Base-by-base conservation (phyloP, 306 rosid genomes). In the Vigna trinervia region DNA sequence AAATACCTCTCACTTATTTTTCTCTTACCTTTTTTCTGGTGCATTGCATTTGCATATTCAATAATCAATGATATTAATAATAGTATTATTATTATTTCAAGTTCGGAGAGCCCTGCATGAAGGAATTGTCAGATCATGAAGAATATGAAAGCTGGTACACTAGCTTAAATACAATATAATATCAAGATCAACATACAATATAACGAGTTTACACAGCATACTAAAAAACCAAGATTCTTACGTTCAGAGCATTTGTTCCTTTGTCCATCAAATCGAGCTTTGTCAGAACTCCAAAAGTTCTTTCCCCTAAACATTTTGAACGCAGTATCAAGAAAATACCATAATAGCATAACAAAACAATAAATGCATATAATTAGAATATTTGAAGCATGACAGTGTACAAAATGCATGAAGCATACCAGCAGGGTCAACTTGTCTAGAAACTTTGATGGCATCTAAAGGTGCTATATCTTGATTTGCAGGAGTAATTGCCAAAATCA, bases 231-330 rank as follows among this genome's bases (percentile, higher is more conserved):
- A 61, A 59, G 69, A 79, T 75, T 45, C 91, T 87, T 87, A 93
- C 98, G 48, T 93, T 92, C 80, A 86, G 79, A 74, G 94, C 97
- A 85, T 93, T 87, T 75, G 97, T 93, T 77, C 98, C 97, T 81
- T 77, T 93, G 89, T 93, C 98, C 98, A 93, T 93, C 90, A 93
- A 87, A 82, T 93, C 97, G 72, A 93, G 89, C 90, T 94, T 94
- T 74, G 98, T 94, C 87, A 94, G 77, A 80, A 94, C 98, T 12
- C 97, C 96, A 71, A 86, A 93, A 50, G 98, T 93, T 83, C 97
- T 86, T 46, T 93, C 93, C 74, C 98, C 97, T 94, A 66, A 10
- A 81, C 4, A 4, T 75, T 74, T 64, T 22, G 82, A 41, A 20
- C 6, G 45, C 23, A 69, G 23, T 50, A 50, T 74, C 71, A 71